Evolutionary conservation across 1,284 basidiomycete species (phyloP).

Genomic region (Sporisorium iseilematis-ciliati): DNA sequence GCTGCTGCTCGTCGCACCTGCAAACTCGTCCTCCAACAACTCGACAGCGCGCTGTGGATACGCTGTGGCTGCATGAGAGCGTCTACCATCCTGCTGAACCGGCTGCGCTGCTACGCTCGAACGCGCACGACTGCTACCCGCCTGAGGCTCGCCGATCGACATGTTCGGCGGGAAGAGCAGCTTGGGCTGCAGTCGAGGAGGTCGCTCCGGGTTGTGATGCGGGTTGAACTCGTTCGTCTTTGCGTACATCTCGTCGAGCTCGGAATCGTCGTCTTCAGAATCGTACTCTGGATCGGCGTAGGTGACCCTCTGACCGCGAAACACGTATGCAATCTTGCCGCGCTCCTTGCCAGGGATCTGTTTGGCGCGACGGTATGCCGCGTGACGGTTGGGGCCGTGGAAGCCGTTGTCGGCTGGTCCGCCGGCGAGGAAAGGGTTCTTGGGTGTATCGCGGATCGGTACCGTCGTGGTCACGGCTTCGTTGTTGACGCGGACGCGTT

Average conservation of each 20-base stretch:
- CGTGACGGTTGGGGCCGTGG: constrained; percentile 43
- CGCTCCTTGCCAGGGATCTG: constrained; percentile 44
- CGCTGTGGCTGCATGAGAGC: background rate
- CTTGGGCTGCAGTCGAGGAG: constrained; percentile 42
- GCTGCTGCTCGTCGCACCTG: constrained; percentile 12
- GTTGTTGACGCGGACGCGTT: constrained; percentile 30
- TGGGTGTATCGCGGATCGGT: constrained; percentile 60
- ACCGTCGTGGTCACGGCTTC: constrained; percentile 12
- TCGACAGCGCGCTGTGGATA: constrained; percentile 14
- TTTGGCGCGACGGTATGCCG: constrained; percentile 37
- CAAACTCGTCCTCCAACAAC: constrained; percentile 19
- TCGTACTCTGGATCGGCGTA: constrained; percentile 59
- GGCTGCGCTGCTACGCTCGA: background rate
- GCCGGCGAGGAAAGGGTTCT: constrained; percentile 66
- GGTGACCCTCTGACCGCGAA: constrained; percentile 56
- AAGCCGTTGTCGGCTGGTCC: constrained; percentile 64
- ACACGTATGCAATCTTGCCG: constrained; percentile 60
- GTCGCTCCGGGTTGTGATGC: constrained; percentile 29
- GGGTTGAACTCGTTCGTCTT: constrained; percentile 35
- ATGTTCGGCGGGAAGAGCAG: constrained; percentile 40
- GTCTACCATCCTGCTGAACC: background rate
- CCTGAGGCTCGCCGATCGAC: constrained; percentile 5
- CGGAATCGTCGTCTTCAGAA: constrained; percentile 52
- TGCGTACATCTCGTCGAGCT: constrained; percentile 17
- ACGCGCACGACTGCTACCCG: background rate